These are phyloP conservation scores for Aspergillus ustus DNA, from an alignment of 2,329 filamentous ascomycete species.

Conservation along the genomic window DNA sequence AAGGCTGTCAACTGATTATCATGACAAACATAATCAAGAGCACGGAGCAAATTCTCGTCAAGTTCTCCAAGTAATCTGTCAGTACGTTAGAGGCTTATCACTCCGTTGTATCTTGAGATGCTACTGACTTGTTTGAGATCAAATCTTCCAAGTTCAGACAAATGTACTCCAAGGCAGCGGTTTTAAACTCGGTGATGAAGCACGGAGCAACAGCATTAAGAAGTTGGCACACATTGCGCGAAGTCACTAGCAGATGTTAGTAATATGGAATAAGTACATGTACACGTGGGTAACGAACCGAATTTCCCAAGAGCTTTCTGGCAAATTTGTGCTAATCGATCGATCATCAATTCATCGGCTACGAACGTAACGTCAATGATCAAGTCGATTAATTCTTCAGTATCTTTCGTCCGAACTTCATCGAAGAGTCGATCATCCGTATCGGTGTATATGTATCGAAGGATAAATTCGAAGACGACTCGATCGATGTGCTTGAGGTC, in stretches of 20 bases:
- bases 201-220: constrained; percentile 86
- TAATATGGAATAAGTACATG: constrained; percentile 4
- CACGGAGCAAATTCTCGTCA: constrained; percentile 78
- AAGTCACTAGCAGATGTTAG: constrained; percentile 62
- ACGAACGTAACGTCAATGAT: constrained; percentile 87
- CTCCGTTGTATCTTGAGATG: background rate
- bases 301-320: constrained; percentile 82
- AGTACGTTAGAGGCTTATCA: constrained; percentile 20
- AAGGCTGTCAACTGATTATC: constrained; percentile 79
- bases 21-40: constrained; percentile 79
- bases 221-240: constrained; percentile 81
- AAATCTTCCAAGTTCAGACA: constrained; percentile 90
- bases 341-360: constrained; percentile 94
- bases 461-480: constrained; percentile 75
- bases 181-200: constrained; percentile 82
- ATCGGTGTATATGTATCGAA: constrained; percentile 84
- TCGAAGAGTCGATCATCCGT: constrained; percentile 81
- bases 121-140: constrained; percentile 75
- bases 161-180: constrained; percentile 85
- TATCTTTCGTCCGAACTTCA: constrained; percentile 67
- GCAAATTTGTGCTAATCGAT: constrained; percentile 86
- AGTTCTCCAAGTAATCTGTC: constrained; percentile 75
- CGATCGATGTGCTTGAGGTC: constrained; percentile 81
- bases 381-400: constrained; percentile 87
- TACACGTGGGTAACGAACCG: constrained; percentile 50